Conservation (phyloP, 352 stramenopile genomes). For the Globisporangium orthogonon region DNA sequence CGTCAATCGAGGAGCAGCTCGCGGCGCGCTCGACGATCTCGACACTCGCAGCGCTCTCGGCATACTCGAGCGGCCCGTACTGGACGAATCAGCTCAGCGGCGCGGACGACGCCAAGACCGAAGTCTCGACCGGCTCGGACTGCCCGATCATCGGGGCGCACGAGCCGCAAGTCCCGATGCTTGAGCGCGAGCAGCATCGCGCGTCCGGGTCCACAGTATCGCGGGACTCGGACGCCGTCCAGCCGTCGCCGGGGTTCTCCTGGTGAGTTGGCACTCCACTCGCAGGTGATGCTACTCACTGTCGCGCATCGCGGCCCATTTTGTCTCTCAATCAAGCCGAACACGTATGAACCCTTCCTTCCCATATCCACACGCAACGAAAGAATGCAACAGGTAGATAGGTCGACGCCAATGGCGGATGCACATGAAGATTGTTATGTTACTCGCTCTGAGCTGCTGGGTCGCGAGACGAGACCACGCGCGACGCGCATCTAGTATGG, state of each 20-base stretch:
- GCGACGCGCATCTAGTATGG: neutral
- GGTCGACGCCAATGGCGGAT: too few species aligned
- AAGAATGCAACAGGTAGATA: neutral
- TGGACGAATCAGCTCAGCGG: constrained; percentile 1
- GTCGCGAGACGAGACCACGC: too few species aligned
- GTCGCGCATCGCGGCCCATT: too few species aligned
- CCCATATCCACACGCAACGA: neutral
- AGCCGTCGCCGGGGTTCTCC: constrained; percentile 14
- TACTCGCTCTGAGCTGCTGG: too few species aligned
- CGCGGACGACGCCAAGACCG: neutral
- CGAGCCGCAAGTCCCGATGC: neutral
- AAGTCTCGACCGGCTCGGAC: neutral
- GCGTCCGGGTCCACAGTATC: constrained; percentile 1
- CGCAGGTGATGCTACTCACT: too few species aligned
- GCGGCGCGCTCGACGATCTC: constrained; percentile 1
- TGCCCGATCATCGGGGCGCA: constrained; percentile 1
- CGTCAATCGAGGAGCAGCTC: neutral
- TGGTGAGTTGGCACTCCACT: neutral
- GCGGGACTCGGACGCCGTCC: constrained; percentile 3
- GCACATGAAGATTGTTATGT: too few species aligned
- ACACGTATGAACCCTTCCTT: too few species aligned
- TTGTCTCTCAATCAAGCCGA: too few species aligned
- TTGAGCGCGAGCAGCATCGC: neutral
- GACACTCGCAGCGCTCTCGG: constrained; percentile 1
- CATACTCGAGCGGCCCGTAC: constrained; percentile 3